Conservation (phyloP, 148 eudicot species). For the Euryodendron excelsum region DNA sequence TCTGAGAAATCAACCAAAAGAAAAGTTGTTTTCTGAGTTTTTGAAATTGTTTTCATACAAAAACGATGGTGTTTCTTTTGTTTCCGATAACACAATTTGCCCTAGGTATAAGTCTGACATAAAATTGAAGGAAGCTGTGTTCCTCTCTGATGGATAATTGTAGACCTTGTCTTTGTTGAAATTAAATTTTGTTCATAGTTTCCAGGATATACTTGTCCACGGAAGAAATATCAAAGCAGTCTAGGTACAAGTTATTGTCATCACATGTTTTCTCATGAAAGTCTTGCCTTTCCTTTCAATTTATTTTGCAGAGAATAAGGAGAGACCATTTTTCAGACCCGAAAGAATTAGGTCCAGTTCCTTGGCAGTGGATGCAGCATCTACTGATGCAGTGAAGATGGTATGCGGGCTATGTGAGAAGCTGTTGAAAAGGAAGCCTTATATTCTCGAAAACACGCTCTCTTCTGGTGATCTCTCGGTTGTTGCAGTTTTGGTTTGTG, state of each 20-base stretch:
- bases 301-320: conserved; percentile 38
- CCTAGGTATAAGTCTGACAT: background rate
- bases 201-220: background rate
- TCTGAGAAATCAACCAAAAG: no score
- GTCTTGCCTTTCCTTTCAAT: background rate
- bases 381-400: conserved; percentile 37
- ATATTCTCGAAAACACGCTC: conserved; percentile 27
- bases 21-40: no score
- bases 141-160: background rate
- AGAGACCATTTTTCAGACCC: conserved; percentile 35
- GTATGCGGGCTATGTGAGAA: conserved; percentile 63
- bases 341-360: conserved; percentile 56
- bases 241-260: background rate
- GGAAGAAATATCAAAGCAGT: conserved; percentile 1
- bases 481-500: conserved; percentile 79
- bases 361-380: conserved; percentile 24
- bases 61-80: no score
- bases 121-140: background rate
- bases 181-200: background rate
- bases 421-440: conserved; percentile 47
- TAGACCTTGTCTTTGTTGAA: background rate
- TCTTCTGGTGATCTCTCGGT: conserved; percentile 51
- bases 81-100: no score
- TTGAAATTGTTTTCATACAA: no score
- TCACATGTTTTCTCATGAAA: background rate